phyloP scores from a whole-genome alignment of 805 yeast species.

The Yarrowia deformans region DNA sequence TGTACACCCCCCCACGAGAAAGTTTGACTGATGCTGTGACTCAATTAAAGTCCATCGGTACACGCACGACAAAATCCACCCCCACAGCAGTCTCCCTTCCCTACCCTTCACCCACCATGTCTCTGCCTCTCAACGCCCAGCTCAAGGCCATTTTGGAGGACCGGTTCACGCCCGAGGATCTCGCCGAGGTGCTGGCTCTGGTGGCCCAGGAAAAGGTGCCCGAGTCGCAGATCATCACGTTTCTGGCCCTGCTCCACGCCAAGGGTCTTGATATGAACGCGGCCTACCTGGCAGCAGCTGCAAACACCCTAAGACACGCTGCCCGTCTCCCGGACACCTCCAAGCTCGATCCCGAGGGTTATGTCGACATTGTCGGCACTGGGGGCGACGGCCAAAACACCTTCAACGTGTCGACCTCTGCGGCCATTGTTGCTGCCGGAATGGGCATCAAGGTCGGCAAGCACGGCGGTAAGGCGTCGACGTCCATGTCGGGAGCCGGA shows the following conservation, averaged over 20 bases:
- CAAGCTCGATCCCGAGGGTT: slow-evolving; percentile 53
- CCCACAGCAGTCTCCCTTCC: slow-evolving; percentile 24
- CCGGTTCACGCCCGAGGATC: slow-evolving; percentile 66
- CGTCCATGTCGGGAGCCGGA: slow-evolving; percentile 92
- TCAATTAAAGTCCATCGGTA: slow-evolving; percentile 12
- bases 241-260: slow-evolving; percentile 76
- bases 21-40: slow-evolving; percentile 32
- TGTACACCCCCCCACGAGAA: slow-evolving; percentile 26
- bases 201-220: slow-evolving; percentile 68
- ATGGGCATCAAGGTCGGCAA: slow-evolving; percentile 81
- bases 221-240: slow-evolving; percentile 77
- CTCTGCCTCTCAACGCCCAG: slow-evolving; percentile 57
- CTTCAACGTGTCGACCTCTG: slow-evolving; percentile 92
- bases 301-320: slow-evolving; percentile 68
- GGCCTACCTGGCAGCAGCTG: slow-evolving; percentile 85
- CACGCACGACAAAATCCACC: slow-evolving; percentile 3
- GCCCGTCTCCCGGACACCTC: slow-evolving; percentile 46
- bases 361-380: slow-evolving; percentile 93
- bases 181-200: slow-evolving; percentile 65
- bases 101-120: slow-evolving; percentile 25
- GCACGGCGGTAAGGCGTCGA: slow-evolving; percentile 97
- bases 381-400: slow-evolving; percentile 99
- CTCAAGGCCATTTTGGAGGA: slow-evolving; percentile 67
- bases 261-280: slow-evolving; percentile 82
- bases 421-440: slow-evolving; percentile 95